These are phyloP conservation scores for Mariannaea elegans DNA, from an alignment of 2,329 filamentous ascomycete genomes.

Conservation along the genomic window DNA sequence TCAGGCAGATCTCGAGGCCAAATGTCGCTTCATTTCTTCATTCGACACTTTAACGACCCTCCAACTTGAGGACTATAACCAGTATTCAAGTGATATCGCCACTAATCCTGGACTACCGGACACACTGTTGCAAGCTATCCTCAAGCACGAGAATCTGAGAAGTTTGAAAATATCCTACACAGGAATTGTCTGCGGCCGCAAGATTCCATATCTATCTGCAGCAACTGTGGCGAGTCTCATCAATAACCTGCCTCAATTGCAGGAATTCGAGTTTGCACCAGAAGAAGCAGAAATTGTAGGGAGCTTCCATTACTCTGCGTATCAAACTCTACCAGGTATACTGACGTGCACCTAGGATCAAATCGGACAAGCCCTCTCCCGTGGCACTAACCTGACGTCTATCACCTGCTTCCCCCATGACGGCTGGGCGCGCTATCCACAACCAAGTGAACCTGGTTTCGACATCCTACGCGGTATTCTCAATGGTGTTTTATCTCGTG, in stretches of 20 bases:
- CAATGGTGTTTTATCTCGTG: not conserved
- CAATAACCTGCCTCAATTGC: slow-evolving; percentile 17
- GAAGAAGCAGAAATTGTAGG: slow-evolving; percentile 16
- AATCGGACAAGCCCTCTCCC: slow-evolving; percentile 20
- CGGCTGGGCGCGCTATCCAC: not conserved
- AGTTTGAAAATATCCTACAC: slow-evolving; percentile 14
- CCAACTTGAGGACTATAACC: slow-evolving; percentile 2
- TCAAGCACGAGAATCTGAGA: slow-evolving; percentile 26
- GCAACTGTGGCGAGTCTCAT: slow-evolving; percentile 18
- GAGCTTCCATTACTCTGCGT: not conserved
- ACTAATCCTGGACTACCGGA: slow-evolving; percentile 13
- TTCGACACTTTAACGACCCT: slow-evolving; percentile 27
- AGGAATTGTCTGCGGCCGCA: not conserved
- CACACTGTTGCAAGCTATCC: slow-evolving; percentile 21
- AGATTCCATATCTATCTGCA: slow-evolving; percentile 22
- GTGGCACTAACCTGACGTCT: slow-evolving; percentile 6
- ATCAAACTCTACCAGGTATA: not conserved
- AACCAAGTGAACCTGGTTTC: not conserved
- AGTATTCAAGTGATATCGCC: not conserved
- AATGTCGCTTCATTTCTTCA: slow-evolving; percentile 22
- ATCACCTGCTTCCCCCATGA: slow-evolving; percentile 13
- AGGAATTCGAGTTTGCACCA: slow-evolving; percentile 22
- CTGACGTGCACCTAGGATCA: slow-evolving; percentile 6
- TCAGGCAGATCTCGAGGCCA: not conserved
- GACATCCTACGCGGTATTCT: slow-evolving; percentile 5